Base-by-base conservation (phyloP, 1,284 basidiomycete genomes). In the Clitocybe nebularis region DNA sequence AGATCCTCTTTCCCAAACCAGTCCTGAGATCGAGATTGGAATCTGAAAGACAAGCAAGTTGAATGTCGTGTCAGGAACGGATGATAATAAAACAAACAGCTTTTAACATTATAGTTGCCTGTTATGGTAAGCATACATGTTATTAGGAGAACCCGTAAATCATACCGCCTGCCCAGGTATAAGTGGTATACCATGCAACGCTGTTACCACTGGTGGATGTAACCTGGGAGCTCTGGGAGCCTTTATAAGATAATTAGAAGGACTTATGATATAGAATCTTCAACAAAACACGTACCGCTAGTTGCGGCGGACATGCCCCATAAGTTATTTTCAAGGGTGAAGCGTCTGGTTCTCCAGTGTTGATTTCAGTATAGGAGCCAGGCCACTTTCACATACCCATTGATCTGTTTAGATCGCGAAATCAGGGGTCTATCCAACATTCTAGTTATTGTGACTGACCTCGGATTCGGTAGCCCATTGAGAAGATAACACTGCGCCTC, bases 171-270 rank as follows among this genome's bases (percentile, higher is more conserved):
- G 47, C 43, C 60, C 60, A 61, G 29, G 26, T 58, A 43, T 62
- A 62, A 4, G 51, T 61, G 1, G 60, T 62, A 26, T 59, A 49
- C 60, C 60, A 62, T 23, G 58, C 47, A 14, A 61, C 46, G 16
- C 45, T 44, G 37, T 58, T 54, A 3, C 57, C 58, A 36, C 48
- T 56, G 16, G 52, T 54, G 1, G 53, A 43, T 35, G 56, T 58
- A 2, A 52, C 57, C 35, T 62, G 60, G 8, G 60, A 53, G 32
- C 37, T 59, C 36, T 62, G 60, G 5, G 49, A 57, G 11, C 60
- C 60, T 61, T 7, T 4, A 32, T n/a, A n/a, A n/a, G n/a, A n/a
- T n/a, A n/a, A n/a, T n/a, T n/a, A n/a, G n/a, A n/a, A n/a, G n/a
- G n/a, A n/a, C n/a, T n/a, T n/a, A n/a, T n/a, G n/a, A n/a, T n/a